Evolutionary conservation across 805 yeast species (phyloP), one percentile per base, ranked within the genome.

Genomic region (Saccharomycopsis sp.): DNA sequence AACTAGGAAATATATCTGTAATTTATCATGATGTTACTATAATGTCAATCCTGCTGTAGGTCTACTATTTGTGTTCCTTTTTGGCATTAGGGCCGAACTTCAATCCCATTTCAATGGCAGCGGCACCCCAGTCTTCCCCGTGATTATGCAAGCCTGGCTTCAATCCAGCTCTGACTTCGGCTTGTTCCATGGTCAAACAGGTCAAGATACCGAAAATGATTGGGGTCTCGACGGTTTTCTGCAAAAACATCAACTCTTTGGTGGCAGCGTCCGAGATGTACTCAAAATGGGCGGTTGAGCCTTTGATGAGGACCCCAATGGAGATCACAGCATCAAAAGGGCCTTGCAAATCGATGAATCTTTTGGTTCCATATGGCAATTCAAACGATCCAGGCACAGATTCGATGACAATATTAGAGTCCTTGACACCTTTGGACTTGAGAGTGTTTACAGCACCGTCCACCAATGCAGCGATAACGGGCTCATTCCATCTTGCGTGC

Each of bases 111-210:
- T 92, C 99, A 24, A 94, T 97, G 15, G 99, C 99, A 56, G 97
- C 97, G 40, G 95, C 91, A 64, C 96, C 99, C 99, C 99, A 92
- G 71, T 94, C 99, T 68, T 81, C 89, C 63, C 99, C 99, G 68
- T 94, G 99, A 76, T 92, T 92, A 72, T 94, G 98, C 84, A 84
- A 81, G 18, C 70, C 62, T 34, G 73, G 73, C 46, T 77, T 71
- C 61, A 92, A 75, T 24, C 98, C 99, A 12, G 98, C 96, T 73
- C 99, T 85, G 20, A 84, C 84, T 64, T 85, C 80, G 14, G 98
- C 99, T 75, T 94, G 99, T 67, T 87, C 91, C 64, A 91, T 97
- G 29, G 97, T 91, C 65, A 91, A 72, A 72, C 97, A 91, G 20
- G 98, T 94, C 67, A 94, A 80, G 29, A 94, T 83, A 62, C 99